Evolutionary conservation across 2,329 filamentous ascomycete genomes (phyloP).

Genomic region (Xylaria sp.): DNA sequence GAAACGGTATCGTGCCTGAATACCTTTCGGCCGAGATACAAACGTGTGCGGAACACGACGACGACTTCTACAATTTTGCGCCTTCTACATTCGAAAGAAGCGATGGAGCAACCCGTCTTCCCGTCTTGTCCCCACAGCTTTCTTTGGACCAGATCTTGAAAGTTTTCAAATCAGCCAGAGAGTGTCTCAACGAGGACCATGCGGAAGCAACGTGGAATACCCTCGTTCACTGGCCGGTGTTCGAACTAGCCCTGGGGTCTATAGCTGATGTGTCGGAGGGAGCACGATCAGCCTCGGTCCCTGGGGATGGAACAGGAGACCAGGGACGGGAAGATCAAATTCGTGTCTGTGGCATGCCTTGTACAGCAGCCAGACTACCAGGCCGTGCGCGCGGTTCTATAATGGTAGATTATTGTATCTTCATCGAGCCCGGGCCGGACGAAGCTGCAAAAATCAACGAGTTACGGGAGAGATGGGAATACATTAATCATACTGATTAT

Average conservation of each 20-base stretch:
- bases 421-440: constrained; percentile 20
- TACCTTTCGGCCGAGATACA: constrained; percentile 3
- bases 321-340: constrained; percentile 13
- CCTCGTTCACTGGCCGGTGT: constrained; percentile 29
- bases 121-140: constrained; percentile 2
- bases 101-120: not conserved
- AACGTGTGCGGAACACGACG: constrained; percentile 1
- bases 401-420: constrained; percentile 35
- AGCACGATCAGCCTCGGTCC: constrained; percentile 5
- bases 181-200: constrained; percentile 29
- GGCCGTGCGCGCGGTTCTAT: constrained; percentile 19
- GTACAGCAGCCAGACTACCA: constrained; percentile 26
- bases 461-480: constrained; percentile 4
- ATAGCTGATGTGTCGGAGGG: constrained; percentile 13
- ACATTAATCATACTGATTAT: constrained; percentile 41
- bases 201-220: constrained; percentile 32
- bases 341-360: constrained; percentile 26
- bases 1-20: constrained; percentile 5
- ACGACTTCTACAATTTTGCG: constrained; percentile 19
- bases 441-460: constrained; percentile 19
- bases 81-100: constrained; percentile 11
- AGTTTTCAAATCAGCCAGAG: constrained; percentile 17
- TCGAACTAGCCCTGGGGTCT: constrained; percentile 26
- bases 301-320: constrained; percentile 8
- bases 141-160: constrained; percentile 17